Base-by-base conservation (phyloP, 257 asterid genomes). In the Forsythia suspensa region DNA sequence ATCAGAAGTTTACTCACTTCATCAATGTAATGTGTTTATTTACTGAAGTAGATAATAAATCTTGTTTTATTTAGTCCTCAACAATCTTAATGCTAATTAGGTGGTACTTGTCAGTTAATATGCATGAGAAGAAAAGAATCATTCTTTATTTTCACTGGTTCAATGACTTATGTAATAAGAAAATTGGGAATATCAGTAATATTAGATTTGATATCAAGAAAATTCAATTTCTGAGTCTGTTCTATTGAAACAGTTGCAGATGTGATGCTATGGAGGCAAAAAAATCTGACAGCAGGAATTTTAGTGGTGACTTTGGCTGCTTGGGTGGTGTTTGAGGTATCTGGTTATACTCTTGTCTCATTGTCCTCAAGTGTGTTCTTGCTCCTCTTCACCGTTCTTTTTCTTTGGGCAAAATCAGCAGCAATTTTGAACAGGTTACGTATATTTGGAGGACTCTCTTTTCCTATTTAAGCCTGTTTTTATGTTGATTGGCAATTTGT, bases 371-470 rank as follows among this genome's bases (percentile, higher is more conserved):
- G 86, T 85, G 99, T 95, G 55, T 75, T 93, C 46, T 87, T 95
- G 86, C 97, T 95, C 72, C 91, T 93, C 3, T 89, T 92, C 79
- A 86, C 92, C 57, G 88, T 92, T 86, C 92, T 95, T 38, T 93
- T 90, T 74, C 85, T 95, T 20, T 95, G 99, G 99, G 91, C 98
- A 12, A 95, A 95, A 87, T 93, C 97, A 39, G 97, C 99, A 48
- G 91, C 94, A 48, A 48, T 48, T 48, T 15, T 48, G 1, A 48
- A 48, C 59, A 48, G 59, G 59, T 48, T 48, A 48, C 20, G 5
- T 48, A 15, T 13, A n/a, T 15, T 48, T 48, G 7, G 7, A 2
- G 7, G 20, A 48, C 4, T 48, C 59, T 13, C 18, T 4, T 48
- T 48, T 48, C 20, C 8, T 15, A 48, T 48, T 1, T 48, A 15